phyloP scores from a whole-genome alignment of 2,329 filamentous ascomycete genomes.

The Pseudocercospora fijiensis region DNA sequence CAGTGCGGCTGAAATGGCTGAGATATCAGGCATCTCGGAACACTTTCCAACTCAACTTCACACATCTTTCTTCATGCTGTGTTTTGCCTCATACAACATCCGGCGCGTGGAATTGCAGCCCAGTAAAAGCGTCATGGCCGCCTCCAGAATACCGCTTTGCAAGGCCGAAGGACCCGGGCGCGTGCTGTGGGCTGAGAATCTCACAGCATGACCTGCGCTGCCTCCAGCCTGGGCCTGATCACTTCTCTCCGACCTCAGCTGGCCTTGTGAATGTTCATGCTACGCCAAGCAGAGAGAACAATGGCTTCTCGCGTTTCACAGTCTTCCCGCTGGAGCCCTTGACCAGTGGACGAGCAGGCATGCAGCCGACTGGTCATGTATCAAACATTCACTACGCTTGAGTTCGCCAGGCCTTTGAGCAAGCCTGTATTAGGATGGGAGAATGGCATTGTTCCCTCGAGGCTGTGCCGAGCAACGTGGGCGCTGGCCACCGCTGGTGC shows the following conservation, averaged over 20 bases:
- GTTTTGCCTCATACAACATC: background rate
- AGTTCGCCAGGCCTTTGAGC: background rate
- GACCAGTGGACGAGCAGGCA: background rate
- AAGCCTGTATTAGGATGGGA: background rate
- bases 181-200: background rate
- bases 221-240: background rate
- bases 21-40: background rate
- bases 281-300: background rate
- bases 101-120: background rate
- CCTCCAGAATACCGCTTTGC: background rate
- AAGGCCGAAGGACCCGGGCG: background rate
- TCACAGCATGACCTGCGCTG: background rate
- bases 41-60: background rate
- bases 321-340: background rate
- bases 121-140: background rate
- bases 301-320: background rate
- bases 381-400: background rate
- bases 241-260: background rate
- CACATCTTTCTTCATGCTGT: background rate
- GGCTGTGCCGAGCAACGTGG: background rate
- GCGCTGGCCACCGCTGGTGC: background rate
- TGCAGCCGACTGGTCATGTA: background rate
- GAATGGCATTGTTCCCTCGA: background rate
- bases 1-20: background rate
- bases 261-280: background rate